Base-by-base conservation (phyloP, 1,284 basidiomycete genomes). In the Phlebopus sp. region DNA sequence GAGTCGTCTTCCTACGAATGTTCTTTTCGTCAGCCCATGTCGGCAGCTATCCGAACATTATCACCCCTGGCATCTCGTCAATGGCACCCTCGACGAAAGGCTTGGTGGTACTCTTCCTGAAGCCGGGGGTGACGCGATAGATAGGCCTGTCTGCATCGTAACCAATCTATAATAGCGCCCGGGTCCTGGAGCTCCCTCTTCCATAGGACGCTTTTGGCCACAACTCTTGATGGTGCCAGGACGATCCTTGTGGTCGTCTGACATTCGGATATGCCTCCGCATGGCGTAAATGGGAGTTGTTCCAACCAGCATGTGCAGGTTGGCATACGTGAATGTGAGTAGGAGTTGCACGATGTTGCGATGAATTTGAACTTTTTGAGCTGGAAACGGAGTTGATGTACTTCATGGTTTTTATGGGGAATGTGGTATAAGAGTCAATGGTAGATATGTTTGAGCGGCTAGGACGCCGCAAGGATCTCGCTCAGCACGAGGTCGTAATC, bases 221-320 rank as follows among this genome's bases (percentile, higher is more conserved):
- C 57, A 58, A 23, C 49, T 54, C 55, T 66, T 64, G 57, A 70
- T 64, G 14, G 64, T 62, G n/a, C 65, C n/a, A n/a, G n/a, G n/a
- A n/a, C n/a, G n/a, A n/a, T 31, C 34, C 14, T 47, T 34, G 2
- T 47, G 37, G 4, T 59, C 54, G 42, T 64, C 59, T 44, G 37
- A 60, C 57, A 41, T 66, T 42, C 7, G 59, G 52, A 44, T 55
- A 58, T 5, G 69, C 62, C 23, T 60, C 51, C 11, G 59, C 55
- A 1, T 50, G 46, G 47, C 67, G 68, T 19, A 52, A 39, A 45
- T 68, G 68, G 4, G 54, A 38, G 23, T 65, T 56, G 39, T 55
- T 58, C 65, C 65, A 69, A 30, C 71, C 53, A 68, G 55, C 25
- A 45, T 58, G 51, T 69, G 66, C 37, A 72, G 60, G 51, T 69